Percentiles rank a stretch among this genome's conserved stretches.
phyloP scores from a whole-genome alignment of 73 alveolate species.

The Tetrahymena malaccensis region DNA sequence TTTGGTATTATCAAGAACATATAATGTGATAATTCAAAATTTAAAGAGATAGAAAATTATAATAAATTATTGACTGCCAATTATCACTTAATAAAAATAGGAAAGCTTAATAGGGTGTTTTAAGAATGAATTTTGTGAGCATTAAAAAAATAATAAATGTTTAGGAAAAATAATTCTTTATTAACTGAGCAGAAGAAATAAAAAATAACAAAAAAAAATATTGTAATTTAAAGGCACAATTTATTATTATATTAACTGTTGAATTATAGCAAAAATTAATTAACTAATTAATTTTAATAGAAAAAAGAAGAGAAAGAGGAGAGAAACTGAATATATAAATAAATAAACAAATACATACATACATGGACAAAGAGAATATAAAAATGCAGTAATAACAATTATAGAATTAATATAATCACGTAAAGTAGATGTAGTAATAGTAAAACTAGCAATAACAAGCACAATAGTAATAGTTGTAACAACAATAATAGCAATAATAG shows the following conservation, averaged over 20 bases:
- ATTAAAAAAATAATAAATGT: not conserved
- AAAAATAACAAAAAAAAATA: not conserved
- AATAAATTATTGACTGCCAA: not conserved
- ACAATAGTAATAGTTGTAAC: not conserved
- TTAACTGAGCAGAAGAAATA: not conserved
- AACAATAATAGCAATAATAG: not conserved
- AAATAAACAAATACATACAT: not conserved
- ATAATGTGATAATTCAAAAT: not conserved
- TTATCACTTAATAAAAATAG: not conserved
- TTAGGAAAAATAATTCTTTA: not conserved
- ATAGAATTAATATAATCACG: not conserved
- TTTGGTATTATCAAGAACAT: not conserved
- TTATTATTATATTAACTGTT: not conserved
- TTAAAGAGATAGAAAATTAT: not conserved
- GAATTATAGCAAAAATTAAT: not conserved
- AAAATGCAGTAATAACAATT: not conserved
- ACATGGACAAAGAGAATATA: not conserved
- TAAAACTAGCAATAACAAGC: not conserved
- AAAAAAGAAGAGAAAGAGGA: not conserved
- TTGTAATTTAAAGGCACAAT: not conserved
- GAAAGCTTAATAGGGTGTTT: not conserved
- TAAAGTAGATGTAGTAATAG: not conserved
- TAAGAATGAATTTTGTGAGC: not conserved
- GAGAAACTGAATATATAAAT: not conserved
- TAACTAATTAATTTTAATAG: not conserved